Evolutionary conservation across 2,329 filamentous ascomycete species (phyloP), one percentile per base, ranked within the genome.

Genomic region (Lecanicillium sp.): DNA sequence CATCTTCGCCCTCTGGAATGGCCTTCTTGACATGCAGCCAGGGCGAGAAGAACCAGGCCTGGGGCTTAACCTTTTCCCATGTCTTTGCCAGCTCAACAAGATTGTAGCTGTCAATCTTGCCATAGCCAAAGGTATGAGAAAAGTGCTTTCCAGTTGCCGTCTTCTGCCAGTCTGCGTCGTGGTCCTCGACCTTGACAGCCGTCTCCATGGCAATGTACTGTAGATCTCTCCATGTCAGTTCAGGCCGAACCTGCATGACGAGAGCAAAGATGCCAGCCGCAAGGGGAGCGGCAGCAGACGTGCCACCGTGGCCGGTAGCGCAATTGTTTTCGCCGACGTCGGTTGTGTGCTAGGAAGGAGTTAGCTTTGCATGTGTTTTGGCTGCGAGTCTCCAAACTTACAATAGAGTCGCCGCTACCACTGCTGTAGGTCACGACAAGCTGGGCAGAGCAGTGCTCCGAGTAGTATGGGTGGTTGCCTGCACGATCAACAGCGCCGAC

Each of bases 391-490:
- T 33, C 29, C 14, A 35, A 17, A 63, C 74, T 60, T 59, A 77
- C 74, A 53, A 98, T 98, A 11, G 85, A 78, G 62, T 95, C 88
- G 34, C 79, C 79, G 47, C 79, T 80, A 41, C 92, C 92, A 61
- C 88, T 96, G 56, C 89, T 96, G 61, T 97, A 98, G 0, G 92
- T 94, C 9, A 98, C 92, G 3, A 96, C 89, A 33, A 98, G 70
- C 58, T 95, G 87, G 17, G 92, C 92, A 3, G 90, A 96, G 66
- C 92, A 98, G 46, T 87, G 83, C 61, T 98, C 92, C 0, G 90
- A 96, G 61, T 98, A 98, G 59, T 90, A 92, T 0, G 92, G 89
- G 56, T 97, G 90, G n/a, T 76, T 63, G 29, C 90, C 89, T 49
- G 84, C 79, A 43, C 87, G 75, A 58, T 96, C 89, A 45, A 98